phyloP scores from a whole-genome alignment of 208 protist genomes.

The Polymyxa betae region DNA sequence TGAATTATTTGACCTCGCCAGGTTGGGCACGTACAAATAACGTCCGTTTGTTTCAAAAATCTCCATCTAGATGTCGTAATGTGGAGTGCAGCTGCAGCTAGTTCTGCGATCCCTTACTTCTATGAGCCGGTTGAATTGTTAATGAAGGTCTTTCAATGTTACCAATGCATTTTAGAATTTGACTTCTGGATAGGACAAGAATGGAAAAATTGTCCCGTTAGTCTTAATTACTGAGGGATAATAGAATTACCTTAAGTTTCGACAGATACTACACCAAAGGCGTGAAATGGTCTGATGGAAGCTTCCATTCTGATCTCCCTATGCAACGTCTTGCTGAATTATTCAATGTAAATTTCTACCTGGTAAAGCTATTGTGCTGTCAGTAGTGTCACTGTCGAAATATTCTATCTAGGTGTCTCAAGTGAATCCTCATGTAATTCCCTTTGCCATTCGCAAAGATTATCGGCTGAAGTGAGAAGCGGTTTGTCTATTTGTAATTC shows the following conservation, averaged over 20 bases:
- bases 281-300: slow-evolving; percentile 22
- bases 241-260: too few relatives aligned
- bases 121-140: slow-evolving; percentile 20
- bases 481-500: too few relatives aligned
- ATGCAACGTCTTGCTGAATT: slow-evolving; percentile 19
- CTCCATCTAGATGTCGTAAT: slow-evolving; percentile 44
- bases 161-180: too few relatives aligned
- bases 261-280: background rate
- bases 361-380: too few relatives aligned
- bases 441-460: slow-evolving; percentile 18
- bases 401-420: too few relatives aligned
- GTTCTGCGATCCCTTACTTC: slow-evolving; percentile 23
- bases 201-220: background rate
- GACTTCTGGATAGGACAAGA: too few relatives aligned
- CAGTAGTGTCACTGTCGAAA: too few relatives aligned
- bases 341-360: slow-evolving; percentile 49
- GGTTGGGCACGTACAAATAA: too few relatives aligned
- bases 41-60: too few relatives aligned
- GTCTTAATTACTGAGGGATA: too few relatives aligned
- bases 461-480: too few relatives aligned
- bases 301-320: slow-evolving; percentile 2
- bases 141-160: slow-evolving; percentile 26
- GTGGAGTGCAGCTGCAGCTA: slow-evolving; percentile 20
- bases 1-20: slow-evolving; percentile 43
- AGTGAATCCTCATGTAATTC: slow-evolving; percentile 34